Evolutionary conservation across 805 yeast genomes (phyloP), one percentile per base, ranked within the genome.

Genomic region (Wickerhamiella cacticola): DNA sequence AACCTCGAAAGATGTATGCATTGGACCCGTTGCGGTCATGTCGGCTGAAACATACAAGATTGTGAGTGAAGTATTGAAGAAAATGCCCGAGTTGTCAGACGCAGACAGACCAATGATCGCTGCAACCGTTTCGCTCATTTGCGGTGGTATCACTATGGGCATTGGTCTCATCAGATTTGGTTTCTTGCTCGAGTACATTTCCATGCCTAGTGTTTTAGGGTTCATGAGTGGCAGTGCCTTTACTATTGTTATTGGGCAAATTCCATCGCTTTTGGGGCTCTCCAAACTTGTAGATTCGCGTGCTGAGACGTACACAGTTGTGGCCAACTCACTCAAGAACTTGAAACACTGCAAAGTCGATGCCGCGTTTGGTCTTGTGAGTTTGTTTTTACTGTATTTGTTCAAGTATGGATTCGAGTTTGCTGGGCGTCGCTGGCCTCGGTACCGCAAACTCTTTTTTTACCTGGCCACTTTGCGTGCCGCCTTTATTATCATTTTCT

Each of bases 11-110:
- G 96, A 88, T 70, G 95, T 88, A 33, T 82, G 94, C 52, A 87
- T 88, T 57, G 96, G 96, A 23, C 96, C 96, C 9, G 96, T 88
- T 31, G 96, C 96, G 10, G 96, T 88, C 49, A 87, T 88, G 95
- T 82, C 94, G 13, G 63, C 78, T 54, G 88, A 86, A 62, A 86
- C 84, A 29, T 79, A 88, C 44, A 83, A 80, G 62, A 86, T 84
- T 48, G 72, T 88, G 48, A 72, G 76, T 23, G 68, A 70, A 44
- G 92, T 87, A 9, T 75, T 75, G 52, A 68, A 56, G 10, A 73
- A 69, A 51, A 69, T 72, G 53, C 71, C 76, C 0, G 62, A 44
- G 55, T 61, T 64, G 29, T 50, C 65, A 4, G 58, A 57, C 18
- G 69, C 69, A 45, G 57, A 73, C 4, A 82, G 78, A 2, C 85